Evolutionary conservation across 805 yeast species (phyloP), one percentile per base, ranked within the genome.

Genomic region (Spathaspora arborariae): DNA sequence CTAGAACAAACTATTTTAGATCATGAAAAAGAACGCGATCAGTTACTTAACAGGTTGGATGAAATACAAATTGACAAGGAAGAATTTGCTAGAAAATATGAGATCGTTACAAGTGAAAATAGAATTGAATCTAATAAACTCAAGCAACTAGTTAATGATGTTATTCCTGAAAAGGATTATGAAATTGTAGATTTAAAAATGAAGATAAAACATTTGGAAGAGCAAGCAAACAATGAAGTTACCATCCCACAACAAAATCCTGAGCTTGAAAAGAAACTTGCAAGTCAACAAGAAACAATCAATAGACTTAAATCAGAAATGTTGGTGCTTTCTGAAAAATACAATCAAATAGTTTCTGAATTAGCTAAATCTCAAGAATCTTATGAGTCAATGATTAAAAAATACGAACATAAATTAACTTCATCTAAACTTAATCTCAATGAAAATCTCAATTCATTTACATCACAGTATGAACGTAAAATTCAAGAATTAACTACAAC

Each of bases 401-500:
- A 41, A 22, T 52, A 55, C 39, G 67, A 65, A 36, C 49, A 53
- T n/a, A 60, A 58, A 36, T 24, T 65, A 8, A 42, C 52, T 7
- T 39, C 54, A 1, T 53, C 59, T 18, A 67, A 59, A 42, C 44
- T 55, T n/a, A 68, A 68, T 13, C 35, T 67, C 15, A 57, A 58
- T 6, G 63, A 63, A 13, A 58, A 55, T 9, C 46, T 67, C 13
- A 52, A 59, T 16, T 45, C 55, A 10, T 53, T 58, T 30, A 54
- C 59, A 4, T 51, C 50, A 1, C 68, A 58, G 26, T 62, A 65
- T 48, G 75, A 71, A 43, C 62, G 59, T 41, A 66, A 60, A 42
- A 59, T 71, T 20, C 67, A 64, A 45, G 74, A 71, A 39, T 54
- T 71, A 18, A 51, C 56, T 11, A 51, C 59, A 15, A 55, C 61